Base-by-base conservation (phyloP, 495 filamentous ascomycete genomes). In the Emericellopsis terricola region DNA sequence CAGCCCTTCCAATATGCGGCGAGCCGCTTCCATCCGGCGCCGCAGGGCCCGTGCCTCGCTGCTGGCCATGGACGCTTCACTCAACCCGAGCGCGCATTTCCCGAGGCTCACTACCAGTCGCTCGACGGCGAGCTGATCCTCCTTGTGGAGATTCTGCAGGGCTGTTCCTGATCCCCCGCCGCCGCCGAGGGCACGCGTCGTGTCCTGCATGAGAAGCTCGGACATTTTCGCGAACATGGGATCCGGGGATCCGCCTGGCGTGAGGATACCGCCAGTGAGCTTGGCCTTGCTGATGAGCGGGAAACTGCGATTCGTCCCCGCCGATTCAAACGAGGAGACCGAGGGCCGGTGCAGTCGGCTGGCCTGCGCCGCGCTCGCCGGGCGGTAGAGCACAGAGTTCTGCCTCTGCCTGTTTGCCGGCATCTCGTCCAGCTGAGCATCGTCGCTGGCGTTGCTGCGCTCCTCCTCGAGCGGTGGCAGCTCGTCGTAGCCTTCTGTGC, bases 91-190 rank as follows among this genome's bases (percentile, higher is more conserved):
- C 54, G 87, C 49, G 68, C 78, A 69, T 45, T 71, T 68, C 5
- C 77, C 72, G 13, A 93, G 57, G 37, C 73, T 80, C n/a, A 69
- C 64, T 8, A 86, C 74, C 4, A 93, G 55, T 31, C 69, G 59
- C 45, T 85, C 78, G n/a, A 87, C 65, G 10, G 87, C 65, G 37
- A 76, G 69, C 41, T 75, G 73, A 42, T 86, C 80, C 29, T 80
- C 73, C 26, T 70, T 64, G 30, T 68, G 65, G 24, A 81, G 42
- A 55, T 66, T 48, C 51, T 71, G 38, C 42, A 67, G 48, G 19
- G 56, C 44, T 3, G 28, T 20, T 3, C 28, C 29, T 4, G 16
- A 23, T 14, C 8, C 20, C 17, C 29, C 33, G 28, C 16, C 33
- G 30, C 19, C 35, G 19, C 20, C 28, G 18, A 32, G 29, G 46